Evolutionary conservation across 2,329 filamentous ascomycete genomes (phyloP).

Genomic region (Diaporthe ampelina): DNA sequence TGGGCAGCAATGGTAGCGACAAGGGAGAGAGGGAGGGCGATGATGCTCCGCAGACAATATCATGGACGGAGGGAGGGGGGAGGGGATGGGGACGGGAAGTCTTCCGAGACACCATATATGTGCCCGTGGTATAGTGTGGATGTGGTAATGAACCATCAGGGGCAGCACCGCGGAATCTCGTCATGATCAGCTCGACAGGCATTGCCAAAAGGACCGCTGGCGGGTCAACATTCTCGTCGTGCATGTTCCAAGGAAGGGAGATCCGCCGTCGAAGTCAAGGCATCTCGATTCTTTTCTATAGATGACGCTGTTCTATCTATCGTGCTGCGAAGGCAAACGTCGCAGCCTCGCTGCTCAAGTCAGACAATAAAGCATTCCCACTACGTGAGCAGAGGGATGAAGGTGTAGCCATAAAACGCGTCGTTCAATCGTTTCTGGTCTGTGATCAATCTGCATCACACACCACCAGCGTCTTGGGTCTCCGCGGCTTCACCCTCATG

Average conservation of each 20-base stretch:
- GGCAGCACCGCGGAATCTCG: not conserved
- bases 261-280: not conserved
- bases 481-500: constrained; percentile 16
- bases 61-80: constrained; percentile 10
- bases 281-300: constrained; percentile 21
- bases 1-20: constrained; percentile 5
- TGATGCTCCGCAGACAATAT: constrained; percentile 18
- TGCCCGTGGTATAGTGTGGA: constrained; percentile 30
- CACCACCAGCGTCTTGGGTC: not conserved
- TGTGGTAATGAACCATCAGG: constrained; percentile 11
- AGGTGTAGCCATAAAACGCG: not conserved
- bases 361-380: not conserved
- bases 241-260: constrained; percentile 5
- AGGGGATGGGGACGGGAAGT: constrained; percentile 18
- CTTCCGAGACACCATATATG: constrained; percentile 32
- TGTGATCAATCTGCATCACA: not conserved
- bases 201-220: not conserved
- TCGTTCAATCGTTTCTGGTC: not conserved
- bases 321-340: not conserved
- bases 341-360: not conserved
- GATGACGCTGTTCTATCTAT: constrained; percentile 32
- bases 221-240: not conserved
- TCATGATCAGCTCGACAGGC: constrained; percentile 16
- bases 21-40: constrained; percentile 2
- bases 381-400: not conserved